A percentile compares a stretch with the other conserved stretches of the same genome.
Conservation (phyloP, 495 filamentous ascomycete genomes). For the Lichenothelia convexa region DNA sequence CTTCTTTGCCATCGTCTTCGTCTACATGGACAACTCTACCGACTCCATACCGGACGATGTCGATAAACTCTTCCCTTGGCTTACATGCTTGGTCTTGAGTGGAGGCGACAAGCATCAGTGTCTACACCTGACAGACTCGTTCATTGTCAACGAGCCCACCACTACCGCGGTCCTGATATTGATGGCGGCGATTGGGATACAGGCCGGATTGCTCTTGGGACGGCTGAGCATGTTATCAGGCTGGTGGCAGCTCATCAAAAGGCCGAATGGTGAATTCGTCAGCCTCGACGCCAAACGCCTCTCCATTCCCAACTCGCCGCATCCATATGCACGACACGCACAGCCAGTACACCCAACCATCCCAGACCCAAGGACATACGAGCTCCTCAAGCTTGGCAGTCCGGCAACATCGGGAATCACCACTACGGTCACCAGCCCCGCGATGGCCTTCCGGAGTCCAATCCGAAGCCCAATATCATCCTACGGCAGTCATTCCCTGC, state of each 20-base stretch:
- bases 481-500: conserved; percentile 17
- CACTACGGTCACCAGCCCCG: conserved; percentile 23
- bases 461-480: too few relatives aligned
- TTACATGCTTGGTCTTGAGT: conserved; percentile 45
- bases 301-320: too few relatives aligned
- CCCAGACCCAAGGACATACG: conserved; percentile 59
- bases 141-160: conserved; percentile 55
- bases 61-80: conserved; percentile 41
- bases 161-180: conserved; percentile 67
- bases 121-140: conserved; percentile 30
- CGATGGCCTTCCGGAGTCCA: conserved; percentile 10
- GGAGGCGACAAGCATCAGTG: conserved; percentile 48
- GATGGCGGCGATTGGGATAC: conserved; percentile 67
- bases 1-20: conserved; percentile 79
- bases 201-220: conserved; percentile 63
- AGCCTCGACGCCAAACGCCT: conserved; percentile 59
- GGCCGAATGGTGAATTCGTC: conserved; percentile 82
- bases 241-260: conserved; percentile 54
- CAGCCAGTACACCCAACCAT: too few relatives aligned
- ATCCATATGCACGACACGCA: too few relatives aligned
- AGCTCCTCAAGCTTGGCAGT: conserved; percentile 47
- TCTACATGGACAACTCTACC: conserved; percentile 59
- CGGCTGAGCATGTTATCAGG: conserved; percentile 67
- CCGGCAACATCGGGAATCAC: conserved; percentile 25
- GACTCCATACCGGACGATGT: conserved; percentile 34